Conservation (phyloP, 371 early-diverging fungal species). For the Rhizopus arrhizus region DNA sequence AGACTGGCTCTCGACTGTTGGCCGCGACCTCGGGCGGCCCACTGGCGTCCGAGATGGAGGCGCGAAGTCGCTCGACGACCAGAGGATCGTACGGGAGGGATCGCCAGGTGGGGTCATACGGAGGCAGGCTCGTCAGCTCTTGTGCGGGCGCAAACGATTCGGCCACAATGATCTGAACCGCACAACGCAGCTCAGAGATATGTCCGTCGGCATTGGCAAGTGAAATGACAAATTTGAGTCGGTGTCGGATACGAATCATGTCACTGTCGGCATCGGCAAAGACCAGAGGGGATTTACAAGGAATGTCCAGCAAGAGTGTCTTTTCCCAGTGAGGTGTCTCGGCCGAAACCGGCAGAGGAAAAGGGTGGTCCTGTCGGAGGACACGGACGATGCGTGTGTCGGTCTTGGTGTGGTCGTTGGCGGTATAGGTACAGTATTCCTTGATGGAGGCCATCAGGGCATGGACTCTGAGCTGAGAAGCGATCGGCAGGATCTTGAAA, state of each 20-base stretch:
- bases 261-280: constrained; percentile 31
- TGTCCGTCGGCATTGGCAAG: constrained; percentile 32
- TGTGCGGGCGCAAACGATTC: constrained; percentile 25
- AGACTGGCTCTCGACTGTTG: constrained; percentile 7
- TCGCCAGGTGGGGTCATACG: constrained; percentile 32
- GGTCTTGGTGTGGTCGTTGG: constrained; percentile 27
- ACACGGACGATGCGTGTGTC: constrained; percentile 28
- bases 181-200: constrained; percentile 32
- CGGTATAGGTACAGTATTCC: constrained; percentile 30
- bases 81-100: constrained; percentile 21
- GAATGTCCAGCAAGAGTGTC: constrained; percentile 16
- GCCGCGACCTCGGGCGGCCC: constrained; percentile 1
- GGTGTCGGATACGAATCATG: constrained; percentile 31
- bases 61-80: constrained; percentile 15
- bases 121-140: constrained; percentile 26
- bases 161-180: constrained; percentile 28
- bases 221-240: constrained; percentile 25
- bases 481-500: constrained; percentile 29
- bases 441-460: constrained; percentile 27
- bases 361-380: constrained; percentile 20
- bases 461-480: constrained; percentile 21
- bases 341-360: constrained; percentile 10
- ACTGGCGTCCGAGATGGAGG: constrained; percentile 14
- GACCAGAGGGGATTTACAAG: constrained; percentile 20
- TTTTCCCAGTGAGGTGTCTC: constrained; percentile 19